Evolutionary conservation across 352 stramenopile species (phyloP), one percentile per base, ranked within the genome.

Genomic region (Thalassiosira tumida): DNA sequence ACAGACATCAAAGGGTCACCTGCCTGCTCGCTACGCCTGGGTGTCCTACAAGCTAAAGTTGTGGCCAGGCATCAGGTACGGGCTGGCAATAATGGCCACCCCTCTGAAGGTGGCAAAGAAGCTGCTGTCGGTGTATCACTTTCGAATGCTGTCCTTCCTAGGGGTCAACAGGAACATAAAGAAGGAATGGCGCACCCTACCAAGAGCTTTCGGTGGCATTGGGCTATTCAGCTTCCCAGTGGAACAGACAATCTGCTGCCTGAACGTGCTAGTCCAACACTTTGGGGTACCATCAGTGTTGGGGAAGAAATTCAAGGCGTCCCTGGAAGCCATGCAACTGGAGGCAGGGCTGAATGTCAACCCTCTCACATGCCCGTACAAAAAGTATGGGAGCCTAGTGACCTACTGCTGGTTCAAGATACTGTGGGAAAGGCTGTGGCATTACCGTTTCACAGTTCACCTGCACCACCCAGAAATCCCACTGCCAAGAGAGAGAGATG

Each of bases 261-360:
- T 93, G 2, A 93, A 93, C 40, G 76, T 90, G 35, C n/a, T 93
- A 5, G 0, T 88, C 0, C 81, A 90, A 35, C 88, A 93, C 35
- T 90, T 81, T 67, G n/a, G 59, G 21, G 54, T 54, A 13, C 37
- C 38, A 21, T 43, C 72, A 29, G 31, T 26, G 24, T 26, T 83
- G 3, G 51, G 54, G 0, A n/a, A 33, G 2, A 83, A 82, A 43
- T 59, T 84, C 17, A 6, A 4, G 0, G 50, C 64, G 14, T 83
- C 72, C 2, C 15, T 70, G 15, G 50, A 83, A 4, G 41, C 35
- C 24, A 41, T 88, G 3, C 72, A 83, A 77, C 15, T 88, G 14
- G 50, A 88, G 3, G 1, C 81, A 21, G 82, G 59, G 1, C 31
- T 15, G 2, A 1, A n/a, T 15, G 50, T n/a, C 1, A 75, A 74